Evolutionary conservation across 2,329 filamentous ascomycete species (phyloP), one percentile per base, ranked within the genome.

Genomic region (Diaporthe eres): DNA sequence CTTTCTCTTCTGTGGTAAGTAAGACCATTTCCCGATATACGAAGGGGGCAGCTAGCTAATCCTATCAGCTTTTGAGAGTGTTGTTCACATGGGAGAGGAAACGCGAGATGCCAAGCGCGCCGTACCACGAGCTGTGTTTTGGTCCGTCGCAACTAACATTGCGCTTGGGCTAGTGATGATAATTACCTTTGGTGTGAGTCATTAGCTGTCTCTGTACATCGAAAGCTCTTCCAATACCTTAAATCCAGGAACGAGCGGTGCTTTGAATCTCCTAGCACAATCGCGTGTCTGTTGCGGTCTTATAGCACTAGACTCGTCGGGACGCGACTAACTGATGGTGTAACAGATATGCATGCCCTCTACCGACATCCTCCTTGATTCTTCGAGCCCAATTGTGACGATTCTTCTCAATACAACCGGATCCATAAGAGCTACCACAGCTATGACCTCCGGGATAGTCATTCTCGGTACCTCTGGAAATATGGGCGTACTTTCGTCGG

Each of bases 11-110:
- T 80, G 80, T 58, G 80, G 81, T 82, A 71, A 67, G 79, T 71
- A 2, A 22, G 2, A 44, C 19, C 19, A 34, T 31, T 7, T 7
- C n/a, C n/a, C n/a, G n/a, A 8, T 15, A 31, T 49, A 28, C 8
- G n/a, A 28, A 22, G 13, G 13, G 1, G 6, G 7, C 10, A 10
- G 22, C 4, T n/a, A 7, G 39, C 44, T 51, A n/a, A 68, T n/a
- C 7, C 17, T 3, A 68, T 57, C n/a, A 84, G 87, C 87, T 15
- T 87, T 87, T 71, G 87, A 89, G 61, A 84, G 86, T 15, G 85
- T 85, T n/a, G 82, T 89, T 0, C 87, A 89, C 76, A 86, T 88
- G 84, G 85, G 85, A 47, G 85, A 87, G 78, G 85, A 87, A 78
- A 85, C 85, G 15, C 81, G 83, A 13, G 82, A 87, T 71, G 84